A percentile compares a stretch with the other conserved stretches of the same genome.
Conservation (phyloP, 192 early-diverging fungal species). For the Umbelopsis sp. region DNA sequence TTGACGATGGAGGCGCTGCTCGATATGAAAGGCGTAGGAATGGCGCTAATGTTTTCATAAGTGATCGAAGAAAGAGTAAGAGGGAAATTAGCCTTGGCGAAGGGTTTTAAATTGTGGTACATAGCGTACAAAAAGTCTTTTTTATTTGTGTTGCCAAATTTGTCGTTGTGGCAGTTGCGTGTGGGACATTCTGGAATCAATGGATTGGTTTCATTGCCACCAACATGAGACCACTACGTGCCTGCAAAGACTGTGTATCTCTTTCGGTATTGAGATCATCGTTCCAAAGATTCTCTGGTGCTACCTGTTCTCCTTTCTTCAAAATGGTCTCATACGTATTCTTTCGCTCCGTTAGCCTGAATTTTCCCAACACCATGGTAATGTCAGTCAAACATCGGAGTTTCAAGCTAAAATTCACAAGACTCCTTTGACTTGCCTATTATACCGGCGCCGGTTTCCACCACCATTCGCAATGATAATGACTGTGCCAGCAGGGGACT, state of each 20-base stretch:
- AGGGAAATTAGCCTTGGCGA: not conserved
- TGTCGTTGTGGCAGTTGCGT: conserved; percentile 5
- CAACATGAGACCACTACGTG: not conserved
- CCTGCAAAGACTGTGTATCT: not conserved
- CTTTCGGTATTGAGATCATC: not conserved
- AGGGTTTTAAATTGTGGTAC: no score
- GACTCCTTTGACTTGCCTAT: not conserved
- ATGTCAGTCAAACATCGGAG: not conserved
- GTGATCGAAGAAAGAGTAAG: not conserved
- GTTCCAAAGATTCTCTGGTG: not conserved
- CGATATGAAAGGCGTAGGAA: conserved; percentile 6
- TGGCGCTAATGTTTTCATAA: conserved; percentile 9
- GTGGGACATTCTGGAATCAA: not conserved
- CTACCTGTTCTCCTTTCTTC: not conserved
- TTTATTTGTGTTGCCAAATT: conserved; percentile 6
- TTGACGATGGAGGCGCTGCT: not conserved
- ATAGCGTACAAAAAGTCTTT: no score
- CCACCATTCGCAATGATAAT: not conserved
- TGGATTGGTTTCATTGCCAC: conserved; percentile 7
- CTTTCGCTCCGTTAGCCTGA: not conserved
- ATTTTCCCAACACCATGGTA: not conserved
- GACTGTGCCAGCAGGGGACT: not conserved
- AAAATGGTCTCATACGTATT: not conserved
- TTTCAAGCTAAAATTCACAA: not conserved
- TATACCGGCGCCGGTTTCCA: conserved; percentile 2